Percentiles rank a stretch among this genome's conserved stretches.
Conservation (phyloP, 371 early-diverging fungal species). For the Lichtheimia corymbifera region DNA sequence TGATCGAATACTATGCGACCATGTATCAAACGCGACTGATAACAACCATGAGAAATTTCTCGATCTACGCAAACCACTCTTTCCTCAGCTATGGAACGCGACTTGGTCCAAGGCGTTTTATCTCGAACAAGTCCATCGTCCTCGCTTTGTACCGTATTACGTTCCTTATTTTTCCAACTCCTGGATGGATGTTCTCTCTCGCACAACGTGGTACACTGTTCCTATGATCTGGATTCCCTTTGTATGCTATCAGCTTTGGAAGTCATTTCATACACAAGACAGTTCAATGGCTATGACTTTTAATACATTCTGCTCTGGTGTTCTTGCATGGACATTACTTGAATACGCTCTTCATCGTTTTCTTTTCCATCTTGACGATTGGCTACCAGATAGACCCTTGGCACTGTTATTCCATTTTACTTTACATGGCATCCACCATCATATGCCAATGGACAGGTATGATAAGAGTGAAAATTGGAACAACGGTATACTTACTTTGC, state of each 20-base stretch:
- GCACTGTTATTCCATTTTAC: slow-evolving; percentile 82
- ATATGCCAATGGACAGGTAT: slow-evolving; percentile 92
- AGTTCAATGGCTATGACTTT: not conserved
- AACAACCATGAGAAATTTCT: slow-evolving; percentile 66
- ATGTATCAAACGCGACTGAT: not conserved
- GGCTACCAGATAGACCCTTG: slow-evolving; percentile 80
- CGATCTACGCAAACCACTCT: slow-evolving; percentile 82
- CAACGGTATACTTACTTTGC: slow-evolving; percentile 85
- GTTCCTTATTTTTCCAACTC: slow-evolving; percentile 73
- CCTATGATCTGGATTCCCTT: slow-evolving; percentile 90
- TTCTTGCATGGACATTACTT: slow-evolving; percentile 79
- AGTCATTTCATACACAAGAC: slow-evolving; percentile 14
- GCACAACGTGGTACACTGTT: slow-evolving; percentile 91
- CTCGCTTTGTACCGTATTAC: slow-evolving; percentile 65
- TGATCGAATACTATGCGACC: not conserved
- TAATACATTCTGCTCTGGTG: slow-evolving; percentile 58
- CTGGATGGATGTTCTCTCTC: slow-evolving; percentile 77
- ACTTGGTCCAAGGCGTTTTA: slow-evolving; percentile 82
- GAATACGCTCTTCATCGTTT: slow-evolving; percentile 91
- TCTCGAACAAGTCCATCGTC: slow-evolving; percentile 89
- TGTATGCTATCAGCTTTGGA: slow-evolving; percentile 41
- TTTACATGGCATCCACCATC: slow-evolving; percentile 95
- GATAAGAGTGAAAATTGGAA: slow-evolving; percentile 57
- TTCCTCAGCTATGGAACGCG: slow-evolving; percentile 80
- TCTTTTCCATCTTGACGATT: slow-evolving; percentile 89